Percentiles rank a stretch among this genome's conserved stretches.
Evolutionary conservation across 2,329 filamentous ascomycete species (phyloP).

Genomic region (Graphiopsis chlorocephala): DNA sequence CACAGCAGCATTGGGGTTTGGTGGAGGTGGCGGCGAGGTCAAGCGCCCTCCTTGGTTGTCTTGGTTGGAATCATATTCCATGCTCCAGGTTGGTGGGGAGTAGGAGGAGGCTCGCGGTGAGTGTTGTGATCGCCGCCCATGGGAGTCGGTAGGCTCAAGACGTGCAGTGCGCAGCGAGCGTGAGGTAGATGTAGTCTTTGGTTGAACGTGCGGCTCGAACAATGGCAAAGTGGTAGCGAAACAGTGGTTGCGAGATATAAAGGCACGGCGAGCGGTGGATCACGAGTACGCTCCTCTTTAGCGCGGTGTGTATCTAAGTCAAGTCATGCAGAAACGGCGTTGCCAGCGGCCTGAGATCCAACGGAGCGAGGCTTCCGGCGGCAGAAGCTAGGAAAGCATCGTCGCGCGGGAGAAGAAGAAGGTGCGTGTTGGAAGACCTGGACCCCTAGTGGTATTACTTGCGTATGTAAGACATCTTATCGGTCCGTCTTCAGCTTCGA

Average conservation of each 20-base stretch:
- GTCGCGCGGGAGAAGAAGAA: not conserved
- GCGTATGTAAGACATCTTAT: not conserved
- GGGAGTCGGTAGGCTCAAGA: constrained; percentile 9
- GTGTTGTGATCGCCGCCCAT: constrained; percentile 10
- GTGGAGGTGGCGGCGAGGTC: constrained; percentile 16
- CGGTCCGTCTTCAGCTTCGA: not conserved
- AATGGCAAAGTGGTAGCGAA: not conserved
- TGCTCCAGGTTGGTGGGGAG: constrained; percentile 11
- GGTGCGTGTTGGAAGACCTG: not conserved
- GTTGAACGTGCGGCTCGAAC: not conserved
- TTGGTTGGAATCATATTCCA: constrained; percentile 15
- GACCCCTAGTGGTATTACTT: not conserved
- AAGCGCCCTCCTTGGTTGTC: not conserved
- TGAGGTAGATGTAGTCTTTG: not conserved
- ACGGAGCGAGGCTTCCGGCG: constrained; percentile 2
- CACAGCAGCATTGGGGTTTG: constrained; percentile 15
- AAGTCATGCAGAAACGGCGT: not conserved
- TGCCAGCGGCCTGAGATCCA: not conserved
- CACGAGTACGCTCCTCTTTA: constrained; percentile 5
- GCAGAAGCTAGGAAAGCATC: not conserved
- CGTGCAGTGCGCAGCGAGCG: not conserved
- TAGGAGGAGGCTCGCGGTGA: constrained; percentile 8
- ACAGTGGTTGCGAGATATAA: constrained; percentile 3
- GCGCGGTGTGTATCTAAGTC: constrained; percentile 4
- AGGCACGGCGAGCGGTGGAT: not conserved